These are phyloP conservation scores for Xylaria sp. DNA, from an alignment of 2,329 filamentous ascomycete genomes.

Conservation along the genomic window DNA sequence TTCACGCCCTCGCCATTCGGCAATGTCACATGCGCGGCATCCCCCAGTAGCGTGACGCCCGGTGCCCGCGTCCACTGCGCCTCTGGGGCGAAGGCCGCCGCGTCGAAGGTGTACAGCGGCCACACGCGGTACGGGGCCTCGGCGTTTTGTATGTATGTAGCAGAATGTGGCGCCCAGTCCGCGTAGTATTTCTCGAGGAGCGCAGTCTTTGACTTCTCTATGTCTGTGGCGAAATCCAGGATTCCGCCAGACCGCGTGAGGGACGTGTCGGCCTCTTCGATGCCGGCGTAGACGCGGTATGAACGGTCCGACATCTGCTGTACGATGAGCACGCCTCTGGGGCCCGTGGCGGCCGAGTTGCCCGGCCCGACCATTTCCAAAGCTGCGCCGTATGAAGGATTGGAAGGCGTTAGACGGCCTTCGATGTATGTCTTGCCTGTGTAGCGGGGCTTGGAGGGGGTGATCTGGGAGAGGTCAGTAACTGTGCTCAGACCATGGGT, in stretches of 20 bases:
- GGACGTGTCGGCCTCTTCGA: conserved; percentile 12
- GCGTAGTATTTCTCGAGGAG: not conserved
- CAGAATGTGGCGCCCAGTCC: conserved; percentile 5
- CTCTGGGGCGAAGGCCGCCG: not conserved
- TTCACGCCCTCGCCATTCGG: conserved; percentile 29
- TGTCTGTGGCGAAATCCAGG: conserved; percentile 17
- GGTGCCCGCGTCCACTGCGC: conserved; percentile 14
- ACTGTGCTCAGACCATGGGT: too few species aligned
- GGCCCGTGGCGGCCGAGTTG: not conserved
- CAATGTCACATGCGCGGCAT: conserved; percentile 23
- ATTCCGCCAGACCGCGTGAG: not conserved
- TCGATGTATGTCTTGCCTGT: conserved; percentile 23
- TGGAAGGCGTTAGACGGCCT: conserved; percentile 3
- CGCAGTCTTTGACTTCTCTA: not conserved
- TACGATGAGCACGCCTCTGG: not conserved
- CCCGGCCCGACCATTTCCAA: conserved; percentile 13
- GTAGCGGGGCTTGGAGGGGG: conserved; percentile 18
- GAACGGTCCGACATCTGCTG: conserved; percentile 21
- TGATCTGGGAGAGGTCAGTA: conserved; percentile 15
- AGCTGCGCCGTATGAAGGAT: conserved; percentile 22
- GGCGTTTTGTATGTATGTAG: conserved; percentile 9
- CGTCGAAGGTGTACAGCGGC: conserved; percentile 17
- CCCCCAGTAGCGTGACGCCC: conserved; percentile 24
- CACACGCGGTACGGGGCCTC: conserved; percentile 26
- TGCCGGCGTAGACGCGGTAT: conserved; percentile 23